Evolutionary conservation across 140 eudicot genomes (phyloP).

Genomic region (Stevia rebaudiana): DNA sequence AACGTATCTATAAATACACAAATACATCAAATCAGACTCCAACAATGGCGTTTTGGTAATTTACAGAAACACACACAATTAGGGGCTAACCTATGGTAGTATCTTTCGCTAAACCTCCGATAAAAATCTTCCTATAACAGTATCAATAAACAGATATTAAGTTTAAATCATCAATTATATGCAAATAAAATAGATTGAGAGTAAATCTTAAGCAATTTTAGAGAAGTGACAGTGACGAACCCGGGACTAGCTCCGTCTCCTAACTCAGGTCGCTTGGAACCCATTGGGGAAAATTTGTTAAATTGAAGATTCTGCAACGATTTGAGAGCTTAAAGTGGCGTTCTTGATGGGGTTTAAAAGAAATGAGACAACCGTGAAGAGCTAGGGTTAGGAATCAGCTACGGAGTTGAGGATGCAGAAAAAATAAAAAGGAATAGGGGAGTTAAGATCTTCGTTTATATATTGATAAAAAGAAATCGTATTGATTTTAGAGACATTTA

Average conservation of each 20-base stretch:
- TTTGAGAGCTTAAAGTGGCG: slow-evolving; percentile 1
- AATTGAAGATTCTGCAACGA: neutral
- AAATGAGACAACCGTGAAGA: neutral
- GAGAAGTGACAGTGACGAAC: slow-evolving; percentile 30
- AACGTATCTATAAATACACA: slow-evolving; percentile 34
- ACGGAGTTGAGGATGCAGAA: slow-evolving; percentile 10
- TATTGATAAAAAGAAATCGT: too few relatives aligned
- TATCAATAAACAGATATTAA: slow-evolving; percentile 1
- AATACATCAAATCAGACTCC: neutral
- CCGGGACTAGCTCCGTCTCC: slow-evolving; percentile 94
- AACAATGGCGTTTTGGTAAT: neutral
- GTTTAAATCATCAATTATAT: neutral
- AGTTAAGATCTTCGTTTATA: neutral
- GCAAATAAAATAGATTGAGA: neutral
- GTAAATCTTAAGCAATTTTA: neutral
- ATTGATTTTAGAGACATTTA: too few relatives aligned
- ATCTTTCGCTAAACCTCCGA: slow-evolving; percentile 83
- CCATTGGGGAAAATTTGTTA: slow-evolving; percentile 34
- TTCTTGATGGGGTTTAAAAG: slow-evolving; percentile 18
- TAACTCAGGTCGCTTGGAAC: slow-evolving; percentile 55
- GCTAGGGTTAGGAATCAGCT: slow-evolving; percentile 31
- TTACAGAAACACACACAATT: neutral
- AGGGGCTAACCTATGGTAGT: slow-evolving; percentile 57
- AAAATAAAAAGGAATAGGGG: neutral
- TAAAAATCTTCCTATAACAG: slow-evolving; percentile 69